Evolutionary conservation across 768 basidiomycete species (phyloP).

Genomic region (Lactifluus subvellereus): DNA sequence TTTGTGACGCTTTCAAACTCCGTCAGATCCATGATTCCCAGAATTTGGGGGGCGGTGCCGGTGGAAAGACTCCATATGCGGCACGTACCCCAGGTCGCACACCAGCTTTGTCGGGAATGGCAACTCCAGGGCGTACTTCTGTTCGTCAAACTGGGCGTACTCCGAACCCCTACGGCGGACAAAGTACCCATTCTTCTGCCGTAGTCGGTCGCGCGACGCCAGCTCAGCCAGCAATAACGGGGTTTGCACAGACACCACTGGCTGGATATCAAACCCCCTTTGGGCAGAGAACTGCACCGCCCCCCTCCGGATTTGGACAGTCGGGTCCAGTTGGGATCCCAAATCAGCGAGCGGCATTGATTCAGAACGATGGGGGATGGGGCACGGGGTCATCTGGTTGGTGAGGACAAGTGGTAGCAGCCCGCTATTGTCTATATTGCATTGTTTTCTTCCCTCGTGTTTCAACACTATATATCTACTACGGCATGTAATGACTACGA

Average conservation of each 20-base stretch:
- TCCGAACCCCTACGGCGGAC: constrained; percentile 68
- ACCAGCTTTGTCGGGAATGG: constrained; percentile 39
- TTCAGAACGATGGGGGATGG: constrained; percentile 46
- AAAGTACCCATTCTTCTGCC: constrained; percentile 32
- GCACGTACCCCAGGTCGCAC: constrained; percentile 78
- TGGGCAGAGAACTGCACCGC: constrained; percentile 45
- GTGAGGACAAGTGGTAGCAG: constrained; percentile 16
- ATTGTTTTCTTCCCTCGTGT: constrained; percentile 8
- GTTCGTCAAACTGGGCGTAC: constrained; percentile 68
- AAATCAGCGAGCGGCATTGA: constrained; percentile 61
- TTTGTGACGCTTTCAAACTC: constrained; percentile 94
- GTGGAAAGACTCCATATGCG: constrained; percentile 77
- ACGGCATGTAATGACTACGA: constrained; percentile 1
- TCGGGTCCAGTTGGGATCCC: constrained; percentile 46
- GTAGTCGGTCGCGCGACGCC: constrained; percentile 34
- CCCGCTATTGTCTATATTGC: constrained; percentile 23
- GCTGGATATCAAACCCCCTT: constrained; percentile 31
- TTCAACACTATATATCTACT: neutral
- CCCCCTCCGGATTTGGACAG: constrained; percentile 37
- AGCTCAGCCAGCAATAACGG: constrained; percentile 22
- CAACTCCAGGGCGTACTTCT: constrained; percentile 77
- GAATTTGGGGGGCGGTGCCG: constrained; percentile 47
- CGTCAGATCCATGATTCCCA: constrained; percentile 78
- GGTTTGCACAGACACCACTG: constrained; percentile 33
- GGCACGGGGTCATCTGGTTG: constrained; percentile 32